Conservation (phyloP, 2,329 filamentous ascomycete genomes). For the Stylonectria norvegica region DNA sequence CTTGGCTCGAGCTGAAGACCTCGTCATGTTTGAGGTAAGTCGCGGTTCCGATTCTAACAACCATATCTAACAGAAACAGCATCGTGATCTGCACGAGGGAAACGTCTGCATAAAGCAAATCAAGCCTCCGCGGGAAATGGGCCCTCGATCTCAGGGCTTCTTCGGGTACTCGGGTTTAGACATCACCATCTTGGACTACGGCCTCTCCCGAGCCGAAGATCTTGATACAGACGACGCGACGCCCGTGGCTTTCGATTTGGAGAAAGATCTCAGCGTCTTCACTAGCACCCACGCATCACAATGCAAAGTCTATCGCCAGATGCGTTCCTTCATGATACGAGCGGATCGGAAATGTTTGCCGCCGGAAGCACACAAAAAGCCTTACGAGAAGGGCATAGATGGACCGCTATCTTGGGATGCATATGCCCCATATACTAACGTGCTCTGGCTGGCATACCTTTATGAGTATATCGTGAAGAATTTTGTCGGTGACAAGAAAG, state of each 20-base stretch:
- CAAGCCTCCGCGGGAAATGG: conserved; percentile 31
- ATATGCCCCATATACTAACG: conserved; percentile 60
- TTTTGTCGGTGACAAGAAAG: conserved; percentile 46
- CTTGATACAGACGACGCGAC: conserved; percentile 33
- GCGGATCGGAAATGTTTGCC: conserved; percentile 50
- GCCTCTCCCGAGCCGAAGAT: conserved; percentile 57
- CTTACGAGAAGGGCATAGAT: conserved; percentile 45
- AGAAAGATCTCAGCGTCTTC: conserved; percentile 58
- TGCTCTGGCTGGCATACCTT: conserved; percentile 62
- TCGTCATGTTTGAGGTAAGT: conserved; percentile 57
- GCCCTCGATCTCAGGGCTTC: conserved; percentile 31
- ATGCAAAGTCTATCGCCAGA: conserved; percentile 60
- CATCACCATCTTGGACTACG: conserved; percentile 64
- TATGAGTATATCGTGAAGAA: conserved; percentile 50
- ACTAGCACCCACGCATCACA: conserved; percentile 58
- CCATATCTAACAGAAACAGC: conserved; percentile 37
- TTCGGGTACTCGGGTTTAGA: conserved; percentile 61
- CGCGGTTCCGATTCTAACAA: neutral
- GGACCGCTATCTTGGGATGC: conserved; percentile 52
- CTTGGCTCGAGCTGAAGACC: conserved; percentile 55
- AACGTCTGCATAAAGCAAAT: conserved; percentile 57
- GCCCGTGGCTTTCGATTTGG: conserved; percentile 55
- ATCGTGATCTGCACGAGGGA: conserved; percentile 63
- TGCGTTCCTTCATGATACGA: conserved; percentile 55
- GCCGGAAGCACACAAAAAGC: conserved; percentile 43